phyloP scores from a whole-genome alignment of 495 filamentous ascomycete genomes.

The Tricharina praecox region DNA sequence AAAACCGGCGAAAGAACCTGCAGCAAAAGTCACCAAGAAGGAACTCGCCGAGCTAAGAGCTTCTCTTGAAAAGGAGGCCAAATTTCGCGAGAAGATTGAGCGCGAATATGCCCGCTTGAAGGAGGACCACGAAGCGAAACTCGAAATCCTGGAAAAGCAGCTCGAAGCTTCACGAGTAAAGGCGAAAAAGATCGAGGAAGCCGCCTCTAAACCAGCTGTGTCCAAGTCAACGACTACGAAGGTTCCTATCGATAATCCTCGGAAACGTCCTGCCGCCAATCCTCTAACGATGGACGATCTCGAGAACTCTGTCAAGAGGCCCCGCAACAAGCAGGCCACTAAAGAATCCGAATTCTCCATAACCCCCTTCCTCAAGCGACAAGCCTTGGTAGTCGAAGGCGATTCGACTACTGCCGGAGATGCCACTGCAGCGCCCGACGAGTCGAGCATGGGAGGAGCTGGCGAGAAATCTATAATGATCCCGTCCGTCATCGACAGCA shows the following conservation, averaged over 20 bases:
- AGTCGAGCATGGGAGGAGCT: slow-evolving; percentile 3
- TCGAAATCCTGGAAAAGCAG: neutral
- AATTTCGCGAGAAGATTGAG: slow-evolving; percentile 37
- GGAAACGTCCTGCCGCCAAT: slow-evolving; percentile 10
- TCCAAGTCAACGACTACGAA: neutral
- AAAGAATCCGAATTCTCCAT: slow-evolving; percentile 17
- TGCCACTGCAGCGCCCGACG: slow-evolving; percentile 5
- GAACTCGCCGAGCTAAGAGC: slow-evolving; percentile 62
- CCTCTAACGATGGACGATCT: slow-evolving; percentile 20
- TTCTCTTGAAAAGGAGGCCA: slow-evolving; percentile 70
- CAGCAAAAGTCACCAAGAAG: slow-evolving; percentile 32
- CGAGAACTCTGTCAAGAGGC: slow-evolving; percentile 15
- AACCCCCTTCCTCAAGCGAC: slow-evolving; percentile 22
- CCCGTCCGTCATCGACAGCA: slow-evolving; percentile 11
- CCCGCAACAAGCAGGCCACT: slow-evolving; percentile 1
- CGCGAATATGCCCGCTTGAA: neutral
- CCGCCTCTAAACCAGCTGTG: neutral
- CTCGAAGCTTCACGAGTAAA: slow-evolving; percentile 3
- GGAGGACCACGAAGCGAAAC: neutral
- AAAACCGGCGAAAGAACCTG: neutral
- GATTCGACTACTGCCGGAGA: slow-evolving; percentile 7
- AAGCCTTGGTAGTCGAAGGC: slow-evolving; percentile 10
- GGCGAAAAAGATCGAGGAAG: neutral
- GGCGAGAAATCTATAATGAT: slow-evolving; percentile 8
- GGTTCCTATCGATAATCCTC: slow-evolving; percentile 5